Evolutionary conservation across 2,329 filamentous ascomycete species (phyloP), one percentile per base, ranked within the genome.

Genomic region (Didymella pinodella): DNA sequence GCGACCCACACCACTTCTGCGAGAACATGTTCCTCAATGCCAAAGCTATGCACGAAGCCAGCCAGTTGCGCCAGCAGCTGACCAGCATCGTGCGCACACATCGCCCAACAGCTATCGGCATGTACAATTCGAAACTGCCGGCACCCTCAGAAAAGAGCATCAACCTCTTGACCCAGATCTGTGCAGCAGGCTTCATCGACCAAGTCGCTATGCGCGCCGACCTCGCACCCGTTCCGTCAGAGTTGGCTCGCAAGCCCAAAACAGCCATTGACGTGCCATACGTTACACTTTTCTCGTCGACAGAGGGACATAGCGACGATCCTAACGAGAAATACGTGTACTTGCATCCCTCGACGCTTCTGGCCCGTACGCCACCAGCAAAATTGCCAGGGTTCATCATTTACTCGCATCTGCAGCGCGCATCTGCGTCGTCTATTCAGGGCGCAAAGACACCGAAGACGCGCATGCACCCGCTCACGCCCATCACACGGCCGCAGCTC

Each of bases 231-330:
- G 84, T 84, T 12, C 90, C 91, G 0, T 72, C 74, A 1, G 72
- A 75, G 14, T 64, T 77, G 1, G 59, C 68, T 2, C 84, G 89
- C 18, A 92, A 90, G 62, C 91, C 93, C 0, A 88, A 87, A 49
- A 87, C 93, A n/a, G 91, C 93, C 1, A 96, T 95, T 64, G 93
- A 98, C 67, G 91, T 98, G 2, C 91, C 94, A 0, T 99, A 98
- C 73, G 77, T 96, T 7, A 93, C 95, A 0, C 87, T 99, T 4
- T 87, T 93, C 65, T 88, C 92, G 0, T 82, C 92, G 61, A 75
- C 86, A 43, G 71, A 82, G 20, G 40, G 69, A 20, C 69, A 70
- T 49, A 83, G 48, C 57, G 76, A 68, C 71, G 76, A 81, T 16
- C 79, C 82, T 16, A 67, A 83, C 29, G 87, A 91, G 52, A 84